phyloP scores from a whole-genome alignment of 768 basidiomycete species.

The Amanita pallidorosea region DNA sequence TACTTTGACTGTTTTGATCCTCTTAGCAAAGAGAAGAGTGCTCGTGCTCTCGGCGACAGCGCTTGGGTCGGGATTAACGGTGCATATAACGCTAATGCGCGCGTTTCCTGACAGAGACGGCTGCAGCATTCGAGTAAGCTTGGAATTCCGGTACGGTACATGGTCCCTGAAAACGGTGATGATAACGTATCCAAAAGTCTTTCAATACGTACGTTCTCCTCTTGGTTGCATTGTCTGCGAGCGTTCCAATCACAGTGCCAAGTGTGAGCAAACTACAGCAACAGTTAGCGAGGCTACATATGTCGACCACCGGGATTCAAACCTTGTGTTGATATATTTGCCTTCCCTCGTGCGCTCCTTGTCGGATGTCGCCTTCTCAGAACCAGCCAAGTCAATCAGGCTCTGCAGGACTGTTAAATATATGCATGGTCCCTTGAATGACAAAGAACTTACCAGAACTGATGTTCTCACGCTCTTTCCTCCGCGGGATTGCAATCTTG shows the following conservation, averaged over 20 bases:
- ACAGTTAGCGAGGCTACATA: slow-evolving; percentile 2
- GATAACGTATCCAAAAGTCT: neutral
- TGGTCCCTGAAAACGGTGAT: slow-evolving; percentile 47
- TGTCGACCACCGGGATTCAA: slow-evolving; percentile 1
- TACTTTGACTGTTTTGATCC: slow-evolving; percentile 83
- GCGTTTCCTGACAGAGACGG: slow-evolving; percentile 94
- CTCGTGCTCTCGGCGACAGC: slow-evolving; percentile 81
- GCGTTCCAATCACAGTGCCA: slow-evolving; percentile 84
- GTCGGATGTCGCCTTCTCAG: slow-evolving; percentile 91
- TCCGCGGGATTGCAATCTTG: slow-evolving; percentile 64
- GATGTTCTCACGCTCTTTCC: slow-evolving; percentile 73
- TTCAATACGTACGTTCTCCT: slow-evolving; percentile 46
- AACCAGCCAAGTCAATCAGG: slow-evolving; percentile 92
- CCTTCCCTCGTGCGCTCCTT: slow-evolving; percentile 95
- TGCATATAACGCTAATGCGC: slow-evolving; percentile 92
- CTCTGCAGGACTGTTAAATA: slow-evolving; percentile 35
- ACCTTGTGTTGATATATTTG: slow-evolving; percentile 93
- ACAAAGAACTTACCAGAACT: slow-evolving; percentile 43
- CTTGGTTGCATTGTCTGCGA: slow-evolving; percentile 80
- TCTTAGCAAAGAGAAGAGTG: slow-evolving; percentile 84
- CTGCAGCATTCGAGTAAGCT: slow-evolving; percentile 88
- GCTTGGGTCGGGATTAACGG: slow-evolving; percentile 74
- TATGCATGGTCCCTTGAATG: neutral
- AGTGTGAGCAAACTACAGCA: slow-evolving; percentile 70
- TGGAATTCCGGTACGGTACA: slow-evolving; percentile 91